Evolutionary conservation across 176 grass and related monocot genomes (phyloP).

Genomic region (Musa schizocarpa): DNA sequence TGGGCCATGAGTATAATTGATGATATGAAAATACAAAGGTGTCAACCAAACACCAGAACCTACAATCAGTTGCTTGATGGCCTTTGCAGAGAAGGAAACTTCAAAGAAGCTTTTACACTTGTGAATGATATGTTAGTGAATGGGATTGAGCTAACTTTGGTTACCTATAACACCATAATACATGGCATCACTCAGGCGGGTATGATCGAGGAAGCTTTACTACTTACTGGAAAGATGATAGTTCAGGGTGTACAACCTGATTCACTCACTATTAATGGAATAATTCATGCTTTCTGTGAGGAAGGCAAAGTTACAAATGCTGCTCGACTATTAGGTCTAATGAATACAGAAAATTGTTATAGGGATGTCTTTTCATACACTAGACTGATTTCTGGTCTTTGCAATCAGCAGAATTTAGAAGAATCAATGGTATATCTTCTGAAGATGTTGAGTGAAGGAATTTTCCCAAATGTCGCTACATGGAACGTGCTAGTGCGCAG

Average conservation of each 20-base stretch:
- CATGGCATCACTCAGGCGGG: slow-evolving; percentile 39
- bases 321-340: slow-evolving; percentile 48
- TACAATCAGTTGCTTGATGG: slow-evolving; percentile 72
- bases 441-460: slow-evolving; percentile 74
- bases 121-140: slow-evolving; percentile 40
- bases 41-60: slow-evolving; percentile 44
- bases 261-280: slow-evolving; percentile 49
- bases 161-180: slow-evolving; percentile 76
- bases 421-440: slow-evolving; percentile 63
- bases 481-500: slow-evolving; percentile 64
- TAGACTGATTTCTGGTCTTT: slow-evolving; percentile 60
- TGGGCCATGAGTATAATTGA: slow-evolving; percentile 43
- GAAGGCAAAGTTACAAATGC: slow-evolving; percentile 43
- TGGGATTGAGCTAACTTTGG: slow-evolving; percentile 35
- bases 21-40: slow-evolving; percentile 54
- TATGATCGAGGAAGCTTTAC: slow-evolving; percentile 45
- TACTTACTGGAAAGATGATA: slow-evolving; percentile 53
- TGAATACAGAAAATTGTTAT: slow-evolving; percentile 28
- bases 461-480: slow-evolving; percentile 66
- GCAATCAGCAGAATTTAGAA: slow-evolving; percentile 48
- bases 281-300: slow-evolving; percentile 69
- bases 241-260: slow-evolving; percentile 57
- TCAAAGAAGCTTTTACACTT: slow-evolving; percentile 34
- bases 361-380: slow-evolving; percentile 59
- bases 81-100: slow-evolving; percentile 48